These are phyloP conservation scores for Pleurotus djamor DNA, from an alignment of 768 basidiomycete species.

Conservation along the genomic window DNA sequence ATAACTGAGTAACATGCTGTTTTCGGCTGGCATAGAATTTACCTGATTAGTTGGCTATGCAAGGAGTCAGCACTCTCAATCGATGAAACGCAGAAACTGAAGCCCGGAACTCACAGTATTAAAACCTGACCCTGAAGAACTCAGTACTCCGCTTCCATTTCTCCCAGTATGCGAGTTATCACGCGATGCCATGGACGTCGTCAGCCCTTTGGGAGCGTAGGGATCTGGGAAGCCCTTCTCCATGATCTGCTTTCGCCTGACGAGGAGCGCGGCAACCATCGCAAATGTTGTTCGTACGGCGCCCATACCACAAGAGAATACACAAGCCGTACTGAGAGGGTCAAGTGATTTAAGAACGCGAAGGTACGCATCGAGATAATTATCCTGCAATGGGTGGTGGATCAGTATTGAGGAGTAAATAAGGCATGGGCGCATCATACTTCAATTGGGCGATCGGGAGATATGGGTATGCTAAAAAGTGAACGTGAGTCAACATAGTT, in stretches of 20 bases:
- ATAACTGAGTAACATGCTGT: neutral
- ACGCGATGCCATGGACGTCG: neutral
- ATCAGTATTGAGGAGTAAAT: neutral
- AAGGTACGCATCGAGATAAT: constrained; percentile 94
- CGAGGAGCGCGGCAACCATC: constrained; percentile 90
- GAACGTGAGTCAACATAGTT: neutral
- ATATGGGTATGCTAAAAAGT: constrained; percentile 80
- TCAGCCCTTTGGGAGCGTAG: constrained; percentile 45
- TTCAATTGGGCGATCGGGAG: constrained; percentile 89
- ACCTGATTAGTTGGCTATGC: constrained; percentile 21
- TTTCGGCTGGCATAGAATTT: neutral
- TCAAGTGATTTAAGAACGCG: constrained; percentile 77
- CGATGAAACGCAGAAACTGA: neutral
- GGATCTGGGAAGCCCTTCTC: constrained; percentile 73
- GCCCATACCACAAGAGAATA: constrained; percentile 97
- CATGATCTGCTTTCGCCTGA: constrained; percentile 77
- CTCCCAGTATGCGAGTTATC: constrained; percentile 13
- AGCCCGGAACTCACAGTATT: constrained; percentile 39
- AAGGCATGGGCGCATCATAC: constrained; percentile 28
- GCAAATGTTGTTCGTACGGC: constrained; percentile 95
- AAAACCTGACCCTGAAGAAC: constrained; percentile 32
- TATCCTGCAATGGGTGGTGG: constrained; percentile 51
- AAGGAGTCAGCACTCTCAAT: neutral
- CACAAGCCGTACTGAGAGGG: constrained; percentile 76
- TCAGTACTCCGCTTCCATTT: neutral